phyloP scores from a whole-genome alignment of 768 basidiomycete species.

The Pisolithus marmoratus region DNA sequence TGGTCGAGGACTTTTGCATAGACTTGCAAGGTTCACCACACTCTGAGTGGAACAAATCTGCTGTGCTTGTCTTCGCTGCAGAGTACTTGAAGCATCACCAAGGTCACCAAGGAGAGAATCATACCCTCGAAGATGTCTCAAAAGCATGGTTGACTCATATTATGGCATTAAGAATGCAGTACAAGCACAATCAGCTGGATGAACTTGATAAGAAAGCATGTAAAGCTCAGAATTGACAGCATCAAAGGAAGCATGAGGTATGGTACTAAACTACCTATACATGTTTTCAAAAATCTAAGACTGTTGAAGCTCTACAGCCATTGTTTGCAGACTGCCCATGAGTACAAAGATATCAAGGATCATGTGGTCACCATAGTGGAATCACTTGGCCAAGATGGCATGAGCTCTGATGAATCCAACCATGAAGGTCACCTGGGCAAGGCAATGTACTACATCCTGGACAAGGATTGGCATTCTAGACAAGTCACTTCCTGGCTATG shows the following conservation, averaged over 20 bases:
- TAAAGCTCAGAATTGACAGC: neutral
- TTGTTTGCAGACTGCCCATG: neutral
- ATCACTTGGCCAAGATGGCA: neutral
- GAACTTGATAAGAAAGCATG: neutral
- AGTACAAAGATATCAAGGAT: neutral
- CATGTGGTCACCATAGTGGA: neutral
- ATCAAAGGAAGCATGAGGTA: neutral
- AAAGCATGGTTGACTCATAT: neutral
- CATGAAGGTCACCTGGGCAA: neutral
- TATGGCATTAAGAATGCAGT: neutral
- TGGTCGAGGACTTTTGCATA: neutral
- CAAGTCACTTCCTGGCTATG: neutral
- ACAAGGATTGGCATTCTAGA: neutral
- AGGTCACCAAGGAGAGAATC: neutral
- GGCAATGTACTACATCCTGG: neutral
- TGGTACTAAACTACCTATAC: neutral
- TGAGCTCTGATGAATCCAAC: conserved; percentile 2
- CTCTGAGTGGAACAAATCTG: neutral
- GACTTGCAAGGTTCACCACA: neutral
- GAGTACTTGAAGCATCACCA: neutral
- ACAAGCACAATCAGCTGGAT: neutral
- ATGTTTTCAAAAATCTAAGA: neutral
- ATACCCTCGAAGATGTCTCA: neutral
- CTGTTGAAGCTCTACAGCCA: neutral
- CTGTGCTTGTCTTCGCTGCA: neutral